Percentiles rank a stretch among this genome's conserved stretches.
These are phyloP conservation scores for Pythium scleroteichum DNA, from an alignment of 352 stramenopile genomes.

Conservation along the genomic window DNA sequence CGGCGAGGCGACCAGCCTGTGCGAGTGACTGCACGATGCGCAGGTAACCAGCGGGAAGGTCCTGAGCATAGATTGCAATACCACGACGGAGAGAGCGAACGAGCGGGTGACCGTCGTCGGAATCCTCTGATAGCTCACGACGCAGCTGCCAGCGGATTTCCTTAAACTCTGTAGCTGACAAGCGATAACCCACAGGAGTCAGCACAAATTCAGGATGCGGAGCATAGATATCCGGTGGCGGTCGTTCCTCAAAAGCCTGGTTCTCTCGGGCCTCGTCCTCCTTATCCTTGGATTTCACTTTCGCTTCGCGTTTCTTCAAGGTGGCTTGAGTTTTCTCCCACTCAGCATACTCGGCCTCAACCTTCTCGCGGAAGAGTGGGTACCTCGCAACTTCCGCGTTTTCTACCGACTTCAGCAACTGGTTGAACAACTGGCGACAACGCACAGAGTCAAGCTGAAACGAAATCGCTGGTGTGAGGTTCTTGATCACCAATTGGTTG, in stretches of 20 bases:
- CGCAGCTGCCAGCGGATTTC: slow-evolving; percentile 88
- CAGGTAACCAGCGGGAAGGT: slow-evolving; percentile 95
- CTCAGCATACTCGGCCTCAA: slow-evolving; percentile 90
- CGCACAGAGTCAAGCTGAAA: slow-evolving; percentile 89
- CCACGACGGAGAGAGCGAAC: slow-evolving; percentile 92
- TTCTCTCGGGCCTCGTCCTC: slow-evolving; percentile 81
- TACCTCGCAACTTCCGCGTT: slow-evolving; percentile 72
- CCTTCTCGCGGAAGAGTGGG: slow-evolving; percentile 92
- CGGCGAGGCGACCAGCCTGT: slow-evolving; percentile 95
- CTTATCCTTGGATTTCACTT: slow-evolving; percentile 92
- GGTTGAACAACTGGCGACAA: slow-evolving; percentile 85
- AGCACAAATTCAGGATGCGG: slow-evolving; percentile 98
- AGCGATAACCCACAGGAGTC: slow-evolving; percentile 90
- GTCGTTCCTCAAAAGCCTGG: slow-evolving; percentile 82
- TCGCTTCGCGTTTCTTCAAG: slow-evolving; percentile 93
- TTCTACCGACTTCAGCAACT: slow-evolving; percentile 74
- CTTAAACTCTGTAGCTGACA: slow-evolving; percentile 92
- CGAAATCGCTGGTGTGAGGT: slow-evolving; percentile 78
- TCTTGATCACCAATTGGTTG: slow-evolving; percentile 59
- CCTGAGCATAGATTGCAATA: slow-evolving; percentile 99
- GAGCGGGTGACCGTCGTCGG: slow-evolving; percentile 77
- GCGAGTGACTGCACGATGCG: slow-evolving; percentile 96
- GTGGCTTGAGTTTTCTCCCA: slow-evolving; percentile 88
- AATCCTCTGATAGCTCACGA: slow-evolving; percentile 78
- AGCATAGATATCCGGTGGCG: slow-evolving; percentile 92